A percentile compares a stretch with the other conserved stretches of the same genome.
phyloP scores from a whole-genome alignment of 2,329 filamentous ascomycete species.

The Dothidotthia symphoricarpi region DNA sequence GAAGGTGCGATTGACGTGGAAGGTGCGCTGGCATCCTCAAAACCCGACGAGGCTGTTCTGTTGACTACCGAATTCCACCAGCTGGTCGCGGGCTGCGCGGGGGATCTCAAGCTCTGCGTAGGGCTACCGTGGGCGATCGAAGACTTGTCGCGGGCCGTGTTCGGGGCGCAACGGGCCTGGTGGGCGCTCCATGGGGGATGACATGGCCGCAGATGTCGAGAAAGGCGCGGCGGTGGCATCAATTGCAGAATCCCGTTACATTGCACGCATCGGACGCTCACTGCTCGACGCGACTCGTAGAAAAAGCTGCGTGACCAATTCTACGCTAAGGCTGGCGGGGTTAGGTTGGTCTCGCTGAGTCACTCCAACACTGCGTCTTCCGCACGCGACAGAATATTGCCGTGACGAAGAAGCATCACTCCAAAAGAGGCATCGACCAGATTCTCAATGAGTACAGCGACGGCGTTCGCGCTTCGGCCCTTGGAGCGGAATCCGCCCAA shows the following conservation, averaged over 20 bases:
- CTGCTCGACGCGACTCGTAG: conserved; percentile 5
- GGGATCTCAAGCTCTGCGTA: conserved; percentile 3
- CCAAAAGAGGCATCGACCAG: not conserved
- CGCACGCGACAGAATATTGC: conserved; percentile 4
- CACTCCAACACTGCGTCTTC: conserved; percentile 12
- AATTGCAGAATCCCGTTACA: conserved; percentile 40
- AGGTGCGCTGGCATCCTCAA: not conserved
- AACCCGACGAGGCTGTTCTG: conserved; percentile 1
- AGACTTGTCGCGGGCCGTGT: conserved; percentile 15
- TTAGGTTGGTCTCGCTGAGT: conserved; percentile 21
- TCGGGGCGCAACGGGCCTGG: conserved; percentile 34
- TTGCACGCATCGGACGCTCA: conserved; percentile 24
- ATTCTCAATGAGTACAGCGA: conserved; percentile 21
- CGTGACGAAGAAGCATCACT: not conserved
- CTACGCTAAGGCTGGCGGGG: conserved; percentile 11
- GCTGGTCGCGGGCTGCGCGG: not conserved
- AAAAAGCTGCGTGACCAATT: conserved; percentile 18
- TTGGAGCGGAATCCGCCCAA: conserved; percentile 48
- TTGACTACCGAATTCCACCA: conserved; percentile 6
- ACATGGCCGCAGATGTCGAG: conserved; percentile 46
- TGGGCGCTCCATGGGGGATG: conserved; percentile 42
- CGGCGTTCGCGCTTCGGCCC: conserved; percentile 55
- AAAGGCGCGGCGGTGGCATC: conserved; percentile 47
- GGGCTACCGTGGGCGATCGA: conserved; percentile 12
- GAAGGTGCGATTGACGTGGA: not conserved